Conservation (phyloP, 331 rosid species). For the Malus hybrid region DNA sequence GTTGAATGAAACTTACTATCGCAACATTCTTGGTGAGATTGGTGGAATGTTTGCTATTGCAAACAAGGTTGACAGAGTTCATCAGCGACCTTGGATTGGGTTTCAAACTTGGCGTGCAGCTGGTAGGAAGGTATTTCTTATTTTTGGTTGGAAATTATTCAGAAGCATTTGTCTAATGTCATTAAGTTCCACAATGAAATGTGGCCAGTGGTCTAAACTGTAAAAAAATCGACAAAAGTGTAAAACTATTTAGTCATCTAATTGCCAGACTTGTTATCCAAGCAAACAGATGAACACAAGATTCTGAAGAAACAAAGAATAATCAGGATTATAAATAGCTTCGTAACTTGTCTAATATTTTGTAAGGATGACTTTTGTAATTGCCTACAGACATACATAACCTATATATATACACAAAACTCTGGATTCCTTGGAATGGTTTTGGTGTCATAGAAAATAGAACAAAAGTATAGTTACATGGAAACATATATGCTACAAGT, state of each 20-base stretch:
- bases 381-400: not conserved
- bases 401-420: not conserved
- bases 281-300: not conserved
- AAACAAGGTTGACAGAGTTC: slow-evolving; percentile 72
- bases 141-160: slow-evolving; percentile 3
- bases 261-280: not conserved
- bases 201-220: not conserved
- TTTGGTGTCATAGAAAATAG: not conserved
- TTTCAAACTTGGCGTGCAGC: slow-evolving; percentile 98
- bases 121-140: slow-evolving; percentile 82
- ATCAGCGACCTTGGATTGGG: slow-evolving; percentile 95
- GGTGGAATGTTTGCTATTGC: slow-evolving; percentile 97
- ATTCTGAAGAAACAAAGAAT: not conserved
- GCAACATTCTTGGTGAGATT: slow-evolving; percentile 73
- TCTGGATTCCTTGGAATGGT: not conserved
- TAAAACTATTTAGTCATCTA: not conserved
- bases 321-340: not conserved
- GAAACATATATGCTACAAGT: not conserved
- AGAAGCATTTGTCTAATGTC: not conserved
- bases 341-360: no score
- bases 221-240: not conserved
- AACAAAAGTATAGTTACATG: not conserved
- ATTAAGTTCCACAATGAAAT: not conserved
- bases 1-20: slow-evolving; percentile 62
- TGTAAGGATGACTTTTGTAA: not conserved